These are phyloP conservation scores for Trypanosoma vivax DNA, from an alignment of 208 protist genomes.

Conservation along the genomic window DNA sequence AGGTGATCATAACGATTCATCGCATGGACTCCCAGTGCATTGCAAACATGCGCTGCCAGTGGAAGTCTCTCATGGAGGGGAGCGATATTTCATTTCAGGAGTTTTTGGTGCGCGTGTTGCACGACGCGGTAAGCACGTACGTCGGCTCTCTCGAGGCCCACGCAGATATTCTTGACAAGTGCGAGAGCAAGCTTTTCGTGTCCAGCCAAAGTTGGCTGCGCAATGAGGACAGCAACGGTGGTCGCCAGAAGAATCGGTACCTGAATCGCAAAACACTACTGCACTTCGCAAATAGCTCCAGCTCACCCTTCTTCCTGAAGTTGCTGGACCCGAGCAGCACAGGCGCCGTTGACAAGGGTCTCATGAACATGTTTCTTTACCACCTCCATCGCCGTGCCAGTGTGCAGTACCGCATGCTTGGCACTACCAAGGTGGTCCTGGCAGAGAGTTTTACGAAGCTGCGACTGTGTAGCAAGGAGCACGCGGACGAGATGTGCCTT, in stretches of 20 bases:
- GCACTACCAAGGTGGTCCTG: constrained; percentile 53
- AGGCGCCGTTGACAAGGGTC: constrained; percentile 48
- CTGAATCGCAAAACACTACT: constrained; percentile 56
- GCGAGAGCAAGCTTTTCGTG: constrained; percentile 72
- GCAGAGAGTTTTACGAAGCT: constrained; percentile 69
- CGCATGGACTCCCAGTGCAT: constrained; percentile 68
- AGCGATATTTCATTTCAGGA: constrained; percentile 74
- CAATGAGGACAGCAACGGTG: background rate
- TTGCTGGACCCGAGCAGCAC: constrained; percentile 50
- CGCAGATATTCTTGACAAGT: constrained; percentile 68
- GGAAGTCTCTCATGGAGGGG: constrained; percentile 50
- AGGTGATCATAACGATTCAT: constrained; percentile 78
- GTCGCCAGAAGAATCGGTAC: constrained; percentile 12
- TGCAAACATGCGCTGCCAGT: constrained; percentile 57
- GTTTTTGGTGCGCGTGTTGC: constrained; percentile 76
- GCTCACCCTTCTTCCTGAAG: constrained; percentile 56
- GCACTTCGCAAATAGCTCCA: constrained; percentile 70
- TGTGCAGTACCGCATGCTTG: constrained; percentile 78
- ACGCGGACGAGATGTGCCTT: constrained; percentile 66
- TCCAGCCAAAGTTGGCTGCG: constrained; percentile 2
- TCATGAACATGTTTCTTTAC: constrained; percentile 82
- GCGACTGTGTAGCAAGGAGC: constrained; percentile 60
- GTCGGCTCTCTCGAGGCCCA: constrained; percentile 71
- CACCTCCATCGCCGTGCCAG: constrained; percentile 79
- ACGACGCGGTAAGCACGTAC: constrained; percentile 75